Conservation (phyloP, 2,329 filamentous ascomycete genomes). For the Colletotrichum sp. region DNA sequence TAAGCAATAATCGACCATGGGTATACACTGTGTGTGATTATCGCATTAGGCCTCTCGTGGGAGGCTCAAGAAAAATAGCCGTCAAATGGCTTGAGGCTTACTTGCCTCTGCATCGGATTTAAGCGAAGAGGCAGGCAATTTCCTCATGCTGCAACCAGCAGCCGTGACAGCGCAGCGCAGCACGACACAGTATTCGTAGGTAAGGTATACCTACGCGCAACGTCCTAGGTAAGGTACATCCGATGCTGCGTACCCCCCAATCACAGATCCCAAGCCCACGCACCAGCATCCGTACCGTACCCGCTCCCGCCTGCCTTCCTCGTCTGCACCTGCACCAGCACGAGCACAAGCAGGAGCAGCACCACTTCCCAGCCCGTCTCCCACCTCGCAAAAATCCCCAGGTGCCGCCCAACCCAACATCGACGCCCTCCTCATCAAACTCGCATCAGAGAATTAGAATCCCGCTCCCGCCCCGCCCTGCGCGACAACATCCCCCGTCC, state of each 20-base stretch:
- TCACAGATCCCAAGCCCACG: not conserved
- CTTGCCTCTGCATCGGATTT: not conserved
- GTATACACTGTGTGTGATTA: not conserved
- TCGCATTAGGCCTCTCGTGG: not conserved
- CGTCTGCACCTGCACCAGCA: not conserved
- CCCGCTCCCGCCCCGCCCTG: conserved; percentile 2
- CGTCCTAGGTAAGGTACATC: not conserved
- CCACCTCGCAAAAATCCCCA: conserved; percentile 18
- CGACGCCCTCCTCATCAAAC: conserved; percentile 7
- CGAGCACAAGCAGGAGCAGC: not conserved
- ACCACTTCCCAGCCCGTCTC: not conserved
- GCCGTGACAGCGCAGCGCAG: not conserved
- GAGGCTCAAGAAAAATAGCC: not conserved
- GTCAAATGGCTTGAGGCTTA: not conserved
- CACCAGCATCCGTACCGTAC: not conserved
- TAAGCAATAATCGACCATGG: not conserved
- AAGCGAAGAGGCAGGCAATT: conserved; percentile 12
- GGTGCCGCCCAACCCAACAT: conserved; percentile 7
- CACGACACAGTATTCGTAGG: not conserved
- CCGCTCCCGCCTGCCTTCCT: not conserved
- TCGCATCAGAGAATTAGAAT: conserved; percentile 10
- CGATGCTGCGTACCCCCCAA: not conserved
- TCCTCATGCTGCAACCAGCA: not conserved
- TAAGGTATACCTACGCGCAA: not conserved
- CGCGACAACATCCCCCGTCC: not conserved